Evolutionary conservation across 139 green algal genomes (phyloP), one percentile per base, ranked within the genome.

Genomic region (Picocystis salinarum): DNA sequence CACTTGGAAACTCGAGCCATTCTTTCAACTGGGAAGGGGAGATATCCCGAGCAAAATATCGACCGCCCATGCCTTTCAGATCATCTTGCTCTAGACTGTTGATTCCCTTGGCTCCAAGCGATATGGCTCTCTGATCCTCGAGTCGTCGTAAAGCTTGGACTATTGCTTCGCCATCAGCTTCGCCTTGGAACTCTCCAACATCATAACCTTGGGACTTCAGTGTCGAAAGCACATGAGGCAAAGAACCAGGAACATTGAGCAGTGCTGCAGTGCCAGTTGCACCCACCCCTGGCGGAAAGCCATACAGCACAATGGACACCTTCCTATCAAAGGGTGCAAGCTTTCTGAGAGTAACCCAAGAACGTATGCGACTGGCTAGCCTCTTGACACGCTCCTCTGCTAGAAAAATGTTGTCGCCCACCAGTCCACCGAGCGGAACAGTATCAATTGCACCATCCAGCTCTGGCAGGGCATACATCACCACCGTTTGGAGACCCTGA

Each of bases 401-500:
- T 33, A 96, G 71, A 62, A 71, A 91, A 46, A 96, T 95, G 68
- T 86, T 64, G 54, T 95, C 75, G 22, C 71, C 76, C 12, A 91
- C 80, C 25, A 94, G 71, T 4, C 79, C 85, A 13, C 86, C 85
- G 48, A 88, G 50, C 2, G 77, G 64, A 26, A 94, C 72, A 1
- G 83, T 79, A 62, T 97, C 86, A 33, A 95, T 86, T 15, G 87
- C 82, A 5, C 86, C 85, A 48, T 95, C 86, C 33, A 95, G 75
- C 70, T 97, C 86, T 0, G 87, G 87, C 33, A 97, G 59, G 1
- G 76, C 75, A 67, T 97, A 97, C 20, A 94, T 62, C 34, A 97
- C 81, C 22, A 94, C 80, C 12, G 59, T 80, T 66, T 95, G 83
- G 26, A 94, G 69, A n/a, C 83, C 83, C 25, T 64, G 50, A 46